Conservation (phyloP, 345 rosid species). For the Erodium maritimum region DNA sequence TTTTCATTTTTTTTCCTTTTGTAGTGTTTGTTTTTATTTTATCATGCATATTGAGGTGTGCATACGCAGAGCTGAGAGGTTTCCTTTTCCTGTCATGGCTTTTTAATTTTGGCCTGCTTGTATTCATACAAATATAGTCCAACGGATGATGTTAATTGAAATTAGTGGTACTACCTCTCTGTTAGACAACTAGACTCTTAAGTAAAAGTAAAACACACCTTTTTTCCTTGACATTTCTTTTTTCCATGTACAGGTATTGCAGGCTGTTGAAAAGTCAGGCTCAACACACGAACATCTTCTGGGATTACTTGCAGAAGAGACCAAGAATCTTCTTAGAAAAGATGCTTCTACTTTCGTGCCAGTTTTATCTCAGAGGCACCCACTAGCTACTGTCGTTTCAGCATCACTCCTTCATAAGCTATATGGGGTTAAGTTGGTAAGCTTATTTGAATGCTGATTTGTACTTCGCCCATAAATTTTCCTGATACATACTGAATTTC, state of each 20-base stretch:
- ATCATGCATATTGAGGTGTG: background rate
- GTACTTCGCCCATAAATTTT: constrained; percentile 1
- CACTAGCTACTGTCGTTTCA: constrained; percentile 57
- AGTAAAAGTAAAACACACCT: background rate
- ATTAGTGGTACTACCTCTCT: background rate
- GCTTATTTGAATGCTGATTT: constrained; percentile 17
- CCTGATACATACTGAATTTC: constrained; percentile 6
- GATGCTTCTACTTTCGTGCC: constrained; percentile 68
- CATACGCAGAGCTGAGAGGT: background rate
- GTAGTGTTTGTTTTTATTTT: background rate
- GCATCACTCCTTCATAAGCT: constrained; percentile 85
- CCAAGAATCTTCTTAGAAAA: constrained; percentile 56
- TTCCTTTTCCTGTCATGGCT: background rate
- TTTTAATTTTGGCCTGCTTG: background rate
- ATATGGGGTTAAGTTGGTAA: constrained; percentile 82
- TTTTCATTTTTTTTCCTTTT: background rate
- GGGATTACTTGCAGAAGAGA: constrained; percentile 85
- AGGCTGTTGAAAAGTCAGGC: constrained; percentile 57
- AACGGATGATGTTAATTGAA: background rate
- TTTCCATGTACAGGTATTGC: constrained; percentile 43
- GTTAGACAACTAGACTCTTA: background rate
- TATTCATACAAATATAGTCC: background rate
- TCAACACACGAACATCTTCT: constrained; percentile 53
- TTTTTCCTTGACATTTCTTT: background rate
- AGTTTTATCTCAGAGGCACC: constrained; percentile 71